Percentiles rank a stretch among this genome's conserved stretches.
These are phyloP conservation scores for Periconia macrospinosa DNA, from an alignment of 2,329 filamentous ascomycete genomes.

Conservation along the genomic window DNA sequence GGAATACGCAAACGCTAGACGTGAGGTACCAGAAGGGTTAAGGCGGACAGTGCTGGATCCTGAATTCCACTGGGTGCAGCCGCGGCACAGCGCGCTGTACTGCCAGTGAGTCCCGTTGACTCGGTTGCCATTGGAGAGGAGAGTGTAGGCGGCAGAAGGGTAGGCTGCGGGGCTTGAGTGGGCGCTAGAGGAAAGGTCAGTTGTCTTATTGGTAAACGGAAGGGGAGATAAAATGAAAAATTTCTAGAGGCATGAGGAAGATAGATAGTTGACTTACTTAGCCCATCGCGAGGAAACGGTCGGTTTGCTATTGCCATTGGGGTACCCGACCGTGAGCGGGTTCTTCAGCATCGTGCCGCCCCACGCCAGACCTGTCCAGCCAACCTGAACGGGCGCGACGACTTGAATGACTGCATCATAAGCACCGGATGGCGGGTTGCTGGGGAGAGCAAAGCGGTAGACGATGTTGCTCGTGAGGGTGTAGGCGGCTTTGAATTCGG, in stretches of 20 bases:
- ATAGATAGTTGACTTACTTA: conserved; percentile 22
- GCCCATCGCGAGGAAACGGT: conserved; percentile 33
- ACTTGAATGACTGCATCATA: conserved; percentile 35
- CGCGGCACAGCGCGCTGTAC: conserved; percentile 32
- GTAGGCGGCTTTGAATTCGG: conserved; percentile 32
- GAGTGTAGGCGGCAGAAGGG: conserved; percentile 25
- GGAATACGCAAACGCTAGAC: conserved; percentile 29
- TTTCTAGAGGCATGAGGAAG: neutral
- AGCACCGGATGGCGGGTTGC: conserved; percentile 16
- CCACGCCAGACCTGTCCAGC: conserved; percentile 35
- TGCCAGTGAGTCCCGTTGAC: conserved; percentile 36
- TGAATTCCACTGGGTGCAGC: conserved; percentile 29
- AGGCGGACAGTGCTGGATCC: conserved; percentile 16
- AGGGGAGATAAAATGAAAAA: neutral
- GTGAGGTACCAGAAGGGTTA: conserved; percentile 20
- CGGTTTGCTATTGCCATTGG: conserved; percentile 26
- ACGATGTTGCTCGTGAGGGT: conserved; percentile 27
- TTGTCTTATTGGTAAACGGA: neutral
- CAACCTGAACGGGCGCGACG: conserved; percentile 26
- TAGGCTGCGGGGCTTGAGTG: conserved; percentile 27
- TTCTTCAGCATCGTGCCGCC: conserved; percentile 36
- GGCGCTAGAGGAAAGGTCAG: conserved; percentile 12
- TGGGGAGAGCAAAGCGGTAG: conserved; percentile 33
- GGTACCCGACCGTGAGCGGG: conserved; percentile 32
- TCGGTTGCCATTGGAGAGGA: conserved; percentile 27